These are phyloP conservation scores for Vigna angularis DNA, from an alignment of 306 rosid genomes.

Conservation along the genomic window DNA sequence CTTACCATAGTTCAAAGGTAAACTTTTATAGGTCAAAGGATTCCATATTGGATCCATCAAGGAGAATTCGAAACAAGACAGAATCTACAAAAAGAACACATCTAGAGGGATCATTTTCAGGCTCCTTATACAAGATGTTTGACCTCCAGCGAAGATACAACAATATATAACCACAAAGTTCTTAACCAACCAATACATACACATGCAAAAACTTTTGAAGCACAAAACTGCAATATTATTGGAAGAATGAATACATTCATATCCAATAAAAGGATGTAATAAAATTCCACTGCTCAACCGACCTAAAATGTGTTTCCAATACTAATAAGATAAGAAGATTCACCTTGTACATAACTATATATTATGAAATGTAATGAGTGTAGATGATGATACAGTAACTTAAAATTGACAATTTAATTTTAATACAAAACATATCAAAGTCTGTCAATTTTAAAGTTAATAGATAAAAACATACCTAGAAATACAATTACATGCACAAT, in stretches of 20 bases:
- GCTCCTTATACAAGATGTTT: not conserved
- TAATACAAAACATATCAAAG: not conserved
- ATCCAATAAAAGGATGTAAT: not conserved
- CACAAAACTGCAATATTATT: not conserved
- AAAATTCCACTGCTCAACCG: not conserved
- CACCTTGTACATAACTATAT: not conserved
- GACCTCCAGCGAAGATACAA: not conserved
- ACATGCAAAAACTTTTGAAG: not conserved
- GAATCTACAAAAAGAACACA: not conserved
- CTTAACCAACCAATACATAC: not conserved
- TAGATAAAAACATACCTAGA: too few relatives aligned
- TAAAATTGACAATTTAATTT: not conserved
- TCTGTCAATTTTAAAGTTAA: not conserved
- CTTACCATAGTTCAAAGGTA: not conserved
- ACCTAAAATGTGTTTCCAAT: not conserved
- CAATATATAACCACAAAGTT: not conserved
- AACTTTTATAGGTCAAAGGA: constrained; percentile 8
- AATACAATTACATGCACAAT: not conserved
- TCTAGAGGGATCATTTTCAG: not conserved
- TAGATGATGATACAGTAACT: not conserved
- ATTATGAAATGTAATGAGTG: not conserved
- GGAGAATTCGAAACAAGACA: not conserved
- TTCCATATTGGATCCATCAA: constrained; percentile 6
- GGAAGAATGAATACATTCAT: not conserved
- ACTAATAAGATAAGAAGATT: not conserved